Conservation (phyloP, 2,329 filamentous ascomycete genomes). For the Pseudopithomyces maydicus region DNA sequence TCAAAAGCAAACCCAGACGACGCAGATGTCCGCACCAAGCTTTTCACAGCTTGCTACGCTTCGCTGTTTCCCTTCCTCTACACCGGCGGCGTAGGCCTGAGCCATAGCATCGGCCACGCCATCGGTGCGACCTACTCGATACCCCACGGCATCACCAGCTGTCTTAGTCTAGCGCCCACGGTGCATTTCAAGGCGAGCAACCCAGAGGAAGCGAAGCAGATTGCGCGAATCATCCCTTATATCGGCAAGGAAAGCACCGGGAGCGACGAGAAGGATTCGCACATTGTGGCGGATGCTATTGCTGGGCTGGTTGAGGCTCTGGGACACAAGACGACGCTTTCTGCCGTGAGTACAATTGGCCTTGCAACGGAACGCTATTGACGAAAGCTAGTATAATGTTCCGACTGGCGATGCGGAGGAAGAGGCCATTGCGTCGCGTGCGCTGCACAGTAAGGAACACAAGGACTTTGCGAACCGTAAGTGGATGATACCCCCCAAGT, state of each 20-base stretch:
- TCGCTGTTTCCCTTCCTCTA: slow-evolving; percentile 56
- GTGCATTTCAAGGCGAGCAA: slow-evolving; percentile 58
- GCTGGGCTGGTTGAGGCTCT: slow-evolving; percentile 51
- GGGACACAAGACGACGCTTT: slow-evolving; percentile 46
- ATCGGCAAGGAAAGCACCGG: slow-evolving; percentile 50
- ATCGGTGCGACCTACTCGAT: slow-evolving; percentile 61
- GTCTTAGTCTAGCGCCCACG: slow-evolving; percentile 59
- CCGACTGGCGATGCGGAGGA: slow-evolving; percentile 42
- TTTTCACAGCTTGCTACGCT: slow-evolving; percentile 59
- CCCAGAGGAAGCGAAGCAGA: slow-evolving; percentile 52
- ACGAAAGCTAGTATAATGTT: slow-evolving; percentile 38
- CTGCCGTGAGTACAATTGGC: slow-evolving; percentile 30
- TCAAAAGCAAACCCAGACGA: slow-evolving; percentile 54
- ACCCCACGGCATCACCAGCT: slow-evolving; percentile 61
- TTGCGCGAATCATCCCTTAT: slow-evolving; percentile 53
- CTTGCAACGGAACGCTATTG: slow-evolving; percentile 7
- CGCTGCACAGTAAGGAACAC: slow-evolving; percentile 43
- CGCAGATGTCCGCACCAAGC: slow-evolving; percentile 55
- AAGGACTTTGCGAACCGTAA: slow-evolving; percentile 42
- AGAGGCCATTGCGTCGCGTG: slow-evolving; percentile 41
- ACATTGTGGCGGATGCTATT: slow-evolving; percentile 53
- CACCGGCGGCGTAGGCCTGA: slow-evolving; percentile 56
- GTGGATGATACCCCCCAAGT: neutral
- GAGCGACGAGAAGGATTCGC: slow-evolving; percentile 50
- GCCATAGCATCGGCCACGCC: slow-evolving; percentile 56